phyloP scores from a whole-genome alignment of 768 basidiomycete species.

The Hortiboletus campestris region DNA sequence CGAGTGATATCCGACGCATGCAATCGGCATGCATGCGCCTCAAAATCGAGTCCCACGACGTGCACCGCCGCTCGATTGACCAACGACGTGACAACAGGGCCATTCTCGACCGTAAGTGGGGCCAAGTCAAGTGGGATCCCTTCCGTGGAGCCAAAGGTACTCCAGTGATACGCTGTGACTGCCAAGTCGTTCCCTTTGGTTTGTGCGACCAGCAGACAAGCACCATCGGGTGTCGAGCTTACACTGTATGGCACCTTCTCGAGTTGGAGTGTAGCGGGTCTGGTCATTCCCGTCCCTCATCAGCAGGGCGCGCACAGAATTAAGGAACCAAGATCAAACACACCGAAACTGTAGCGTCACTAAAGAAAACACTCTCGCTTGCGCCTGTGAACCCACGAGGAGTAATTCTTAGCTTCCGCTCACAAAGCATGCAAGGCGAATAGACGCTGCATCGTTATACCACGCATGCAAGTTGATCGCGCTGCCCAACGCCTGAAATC shows the following conservation, averaged over 20 bases:
- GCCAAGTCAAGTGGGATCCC: conserved; percentile 42
- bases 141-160: conserved; percentile 50
- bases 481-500: conserved; percentile 41
- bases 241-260: conserved; percentile 28
- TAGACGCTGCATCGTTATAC: conserved; percentile 34
- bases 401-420: conserved; percentile 51
- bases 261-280: conserved; percentile 46
- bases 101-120: conserved; percentile 18
- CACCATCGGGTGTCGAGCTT: conserved; percentile 53
- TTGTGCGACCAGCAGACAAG: conserved; percentile 45
- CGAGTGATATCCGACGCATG: conserved; percentile 51
- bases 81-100: conserved; percentile 44
- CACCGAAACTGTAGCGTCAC: conserved; percentile 54
- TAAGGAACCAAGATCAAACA: neutral
- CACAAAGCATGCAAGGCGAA: conserved; percentile 44
- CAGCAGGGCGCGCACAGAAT: neutral
- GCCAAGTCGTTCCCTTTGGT: conserved; percentile 5
- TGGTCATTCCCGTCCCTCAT: conserved; percentile 12
- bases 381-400: conserved; percentile 43
- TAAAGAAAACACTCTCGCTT: conserved; percentile 53
- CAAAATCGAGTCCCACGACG: conserved; percentile 39
- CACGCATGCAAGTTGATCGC: conserved; percentile 41
- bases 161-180: conserved; percentile 51
- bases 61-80: conserved; percentile 42
- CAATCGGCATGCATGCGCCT: conserved; percentile 36